A percentile compares a stretch with the other conserved stretches of the same genome.
Conservation (phyloP, 371 early-diverging fungal species). For the Zychaea mexicana region DNA sequence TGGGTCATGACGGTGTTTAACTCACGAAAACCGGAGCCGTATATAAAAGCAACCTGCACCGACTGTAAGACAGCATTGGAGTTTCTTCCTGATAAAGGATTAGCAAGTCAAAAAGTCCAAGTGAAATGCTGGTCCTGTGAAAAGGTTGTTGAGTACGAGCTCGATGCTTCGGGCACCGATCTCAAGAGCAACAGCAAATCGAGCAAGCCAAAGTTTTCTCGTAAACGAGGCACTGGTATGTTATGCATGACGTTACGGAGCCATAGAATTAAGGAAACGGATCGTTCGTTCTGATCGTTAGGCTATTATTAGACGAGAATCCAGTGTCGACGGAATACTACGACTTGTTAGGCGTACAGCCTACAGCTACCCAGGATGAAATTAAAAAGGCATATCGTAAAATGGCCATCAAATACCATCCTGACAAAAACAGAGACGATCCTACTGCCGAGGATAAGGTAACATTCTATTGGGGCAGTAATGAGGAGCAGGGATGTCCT, state of each 20-base stretch:
- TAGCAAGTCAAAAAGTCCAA: constrained; percentile 30
- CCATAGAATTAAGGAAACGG: not conserved
- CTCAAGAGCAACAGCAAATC: constrained; percentile 29
- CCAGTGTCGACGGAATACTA: constrained; percentile 84
- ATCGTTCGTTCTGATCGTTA: too few species aligned
- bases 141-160: constrained; percentile 47
- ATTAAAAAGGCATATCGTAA: constrained; percentile 96
- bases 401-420: constrained; percentile 93
- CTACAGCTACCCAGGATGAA: constrained; percentile 81
- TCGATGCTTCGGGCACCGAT: constrained; percentile 42
- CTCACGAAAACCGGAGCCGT: constrained; percentile 52
- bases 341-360: constrained; percentile 85
- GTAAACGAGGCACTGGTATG: constrained; percentile 56
- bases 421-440: constrained; percentile 88
- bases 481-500: not conserved
- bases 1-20: constrained; percentile 22
- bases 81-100: constrained; percentile 32
- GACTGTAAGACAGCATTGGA: constrained; percentile 43
- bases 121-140: constrained; percentile 61
- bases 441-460: constrained; percentile 88
- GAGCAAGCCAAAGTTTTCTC: constrained; percentile 25
- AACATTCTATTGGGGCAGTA: not conserved
- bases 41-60: constrained; percentile 45
- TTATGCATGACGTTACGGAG: not conserved
- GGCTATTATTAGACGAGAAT: constrained; percentile 56